These are phyloP conservation scores for Coffea canephora DNA, from an alignment of 257 asterid genomes.

Conservation along the genomic window DNA sequence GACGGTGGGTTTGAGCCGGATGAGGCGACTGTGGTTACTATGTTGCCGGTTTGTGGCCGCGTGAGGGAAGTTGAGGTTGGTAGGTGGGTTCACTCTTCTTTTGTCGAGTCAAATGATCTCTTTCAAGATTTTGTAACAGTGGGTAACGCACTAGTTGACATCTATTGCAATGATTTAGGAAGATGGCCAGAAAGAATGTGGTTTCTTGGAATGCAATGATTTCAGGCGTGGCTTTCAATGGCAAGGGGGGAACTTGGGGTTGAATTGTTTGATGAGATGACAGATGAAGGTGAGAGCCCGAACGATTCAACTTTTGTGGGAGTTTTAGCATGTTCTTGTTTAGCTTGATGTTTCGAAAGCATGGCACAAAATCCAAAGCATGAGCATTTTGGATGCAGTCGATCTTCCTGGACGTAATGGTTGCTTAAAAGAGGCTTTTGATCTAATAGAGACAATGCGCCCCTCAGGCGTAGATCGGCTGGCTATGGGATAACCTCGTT, in stretches of 20 bases:
- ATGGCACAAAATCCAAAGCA: conserved; percentile 27
- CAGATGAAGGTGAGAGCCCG: conserved; percentile 27
- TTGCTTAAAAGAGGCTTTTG: conserved; percentile 37
- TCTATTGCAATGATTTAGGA: conserved; percentile 37
- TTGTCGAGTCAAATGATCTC: conserved; percentile 30
- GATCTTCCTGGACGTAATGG: conserved; percentile 51
- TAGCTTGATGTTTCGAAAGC: conserved; percentile 21
- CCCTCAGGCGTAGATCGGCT: too few relatives aligned
- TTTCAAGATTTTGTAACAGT: conserved; percentile 29
- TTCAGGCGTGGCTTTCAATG: conserved; percentile 40
- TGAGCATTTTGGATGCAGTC: conserved; percentile 50
- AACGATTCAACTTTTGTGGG: conserved; percentile 40
- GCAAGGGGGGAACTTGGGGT: conserved; percentile 39
- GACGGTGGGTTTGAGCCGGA: conserved; percentile 35
- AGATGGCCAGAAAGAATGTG: conserved; percentile 32
- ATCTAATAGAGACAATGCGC: conserved; percentile 16
- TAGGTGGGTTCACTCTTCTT: conserved; percentile 34
- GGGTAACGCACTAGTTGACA: conserved; percentile 37
- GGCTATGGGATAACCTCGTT: too few relatives aligned
- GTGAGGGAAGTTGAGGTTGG: conserved; percentile 35
- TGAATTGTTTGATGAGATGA: conserved; percentile 39
- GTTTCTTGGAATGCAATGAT: conserved; percentile 44
- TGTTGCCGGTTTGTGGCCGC: conserved; percentile 39
- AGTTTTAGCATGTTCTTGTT: conserved; percentile 38
- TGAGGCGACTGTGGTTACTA: conserved; percentile 42